Evolutionary conservation across 345 rosid genomes (phyloP).

Genomic region (Gynandropsis gynandra): DNA sequence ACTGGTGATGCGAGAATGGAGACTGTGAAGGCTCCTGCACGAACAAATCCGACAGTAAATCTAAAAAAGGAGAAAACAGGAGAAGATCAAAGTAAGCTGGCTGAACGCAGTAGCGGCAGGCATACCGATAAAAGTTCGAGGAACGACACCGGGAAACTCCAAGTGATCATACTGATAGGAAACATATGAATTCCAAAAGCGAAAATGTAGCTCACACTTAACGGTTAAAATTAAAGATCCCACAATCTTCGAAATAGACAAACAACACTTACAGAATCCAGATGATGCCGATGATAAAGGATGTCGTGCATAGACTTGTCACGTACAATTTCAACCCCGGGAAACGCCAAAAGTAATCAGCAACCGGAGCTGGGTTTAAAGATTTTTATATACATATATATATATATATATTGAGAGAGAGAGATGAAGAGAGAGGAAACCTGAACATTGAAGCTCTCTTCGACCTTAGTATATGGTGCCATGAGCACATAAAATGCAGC

Average conservation of each 20-base stretch:
- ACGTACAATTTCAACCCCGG: background rate
- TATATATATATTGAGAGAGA: too few species aligned
- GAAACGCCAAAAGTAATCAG: background rate
- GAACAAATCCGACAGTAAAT: slow-evolving; percentile 6
- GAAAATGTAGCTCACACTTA: background rate
- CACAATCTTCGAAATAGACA: background rate
- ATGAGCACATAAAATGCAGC: slow-evolving; percentile 68
- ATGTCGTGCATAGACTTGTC: slow-evolving; percentile 88
- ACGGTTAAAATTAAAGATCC: background rate
- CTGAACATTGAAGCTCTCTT: too few species aligned
- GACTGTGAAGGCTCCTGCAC: slow-evolving; percentile 66
- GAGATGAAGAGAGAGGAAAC: too few species aligned
- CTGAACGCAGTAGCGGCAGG: too few species aligned
- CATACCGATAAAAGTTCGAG: slow-evolving; percentile 87
- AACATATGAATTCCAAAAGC: too few species aligned
- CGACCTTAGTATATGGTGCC: slow-evolving; percentile 90
- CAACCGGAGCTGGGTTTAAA: background rate
- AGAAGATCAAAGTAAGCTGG: background rate
- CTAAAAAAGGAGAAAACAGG: background rate
- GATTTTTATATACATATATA: too few species aligned
- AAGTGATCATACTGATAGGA: slow-evolving; percentile 88
- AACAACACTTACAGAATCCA: slow-evolving; percentile 54
- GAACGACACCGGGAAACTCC: slow-evolving; percentile 98
- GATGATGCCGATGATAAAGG: slow-evolving; percentile 59
- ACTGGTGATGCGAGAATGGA: slow-evolving; percentile 64